Conservation (phyloP, 148 eudicot species). For the Fagopyrum esculentum region DNA sequence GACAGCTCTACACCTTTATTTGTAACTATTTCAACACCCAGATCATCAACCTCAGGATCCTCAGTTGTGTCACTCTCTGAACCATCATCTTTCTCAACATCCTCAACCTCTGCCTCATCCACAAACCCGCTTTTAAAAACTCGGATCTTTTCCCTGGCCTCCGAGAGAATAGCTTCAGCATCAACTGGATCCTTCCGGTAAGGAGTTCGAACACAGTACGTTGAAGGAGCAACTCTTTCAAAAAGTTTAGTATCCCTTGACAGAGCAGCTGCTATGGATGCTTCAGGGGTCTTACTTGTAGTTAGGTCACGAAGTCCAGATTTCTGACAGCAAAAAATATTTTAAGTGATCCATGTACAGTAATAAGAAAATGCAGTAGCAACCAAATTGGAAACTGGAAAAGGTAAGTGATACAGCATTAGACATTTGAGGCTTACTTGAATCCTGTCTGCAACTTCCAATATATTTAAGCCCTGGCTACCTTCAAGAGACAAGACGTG, state of each 20-base stretch:
- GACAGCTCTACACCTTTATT: conserved; percentile 29
- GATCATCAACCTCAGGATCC: conserved; percentile 75
- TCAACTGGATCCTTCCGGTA: conserved; percentile 77
- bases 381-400: background rate
- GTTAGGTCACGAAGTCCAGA: conserved; percentile 92
- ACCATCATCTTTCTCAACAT: conserved; percentile 71
- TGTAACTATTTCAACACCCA: conserved; percentile 36
- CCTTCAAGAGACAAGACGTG: conserved; percentile 90
- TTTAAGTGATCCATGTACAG: background rate
- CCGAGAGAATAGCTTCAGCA: conserved; percentile 50
- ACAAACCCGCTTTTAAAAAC: conserved; percentile 48
- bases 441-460: conserved; percentile 87
- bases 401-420: conserved; percentile 11
- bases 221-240: conserved; percentile 95
- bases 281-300: conserved; percentile 97
- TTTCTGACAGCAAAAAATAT: conserved; percentile 36
- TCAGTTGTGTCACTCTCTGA: conserved; percentile 85
- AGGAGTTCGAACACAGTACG: conserved; percentile 75
- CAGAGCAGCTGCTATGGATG: conserved; percentile 91
- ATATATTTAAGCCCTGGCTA: conserved; percentile 63
- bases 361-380: background rate
- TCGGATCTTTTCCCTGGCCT: conserved; percentile 72
- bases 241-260: conserved; percentile 91
- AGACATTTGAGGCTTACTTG: conserved; percentile 41
- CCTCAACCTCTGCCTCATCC: conserved; percentile 64